Percentiles rank a stretch among this genome's conserved stretches.
Evolutionary conservation across 345 rosid genomes (phyloP).

Genomic region (Barbarea vulgaris): DNA sequence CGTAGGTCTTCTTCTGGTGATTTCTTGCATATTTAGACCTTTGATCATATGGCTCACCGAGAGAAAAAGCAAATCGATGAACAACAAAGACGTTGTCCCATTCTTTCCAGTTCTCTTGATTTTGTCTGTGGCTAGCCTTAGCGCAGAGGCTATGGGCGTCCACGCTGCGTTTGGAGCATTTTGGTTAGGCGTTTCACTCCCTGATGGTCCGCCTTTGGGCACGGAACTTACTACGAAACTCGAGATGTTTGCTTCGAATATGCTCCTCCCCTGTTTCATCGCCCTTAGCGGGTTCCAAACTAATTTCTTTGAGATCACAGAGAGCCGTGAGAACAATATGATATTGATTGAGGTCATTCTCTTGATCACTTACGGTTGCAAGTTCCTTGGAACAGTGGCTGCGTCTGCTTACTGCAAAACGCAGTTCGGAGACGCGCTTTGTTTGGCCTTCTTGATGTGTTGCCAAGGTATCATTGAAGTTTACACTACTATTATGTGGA

Average conservation of each 20-base stretch:
- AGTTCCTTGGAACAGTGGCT: constrained; percentile 41
- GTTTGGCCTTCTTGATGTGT: constrained; percentile 44
- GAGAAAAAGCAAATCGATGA: constrained; percentile 12
- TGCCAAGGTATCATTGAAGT: constrained; percentile 45
- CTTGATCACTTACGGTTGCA: constrained; percentile 34
- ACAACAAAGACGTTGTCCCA: constrained; percentile 31
- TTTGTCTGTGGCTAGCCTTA: constrained; percentile 9
- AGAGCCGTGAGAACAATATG: constrained; percentile 26
- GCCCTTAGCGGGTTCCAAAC: constrained; percentile 43
- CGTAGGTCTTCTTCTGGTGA: not conserved
- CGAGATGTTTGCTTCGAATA: constrained; percentile 35
- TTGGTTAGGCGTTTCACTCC: constrained; percentile 43
- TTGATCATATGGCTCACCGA: constrained; percentile 34
- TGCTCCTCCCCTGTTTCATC: constrained; percentile 41
- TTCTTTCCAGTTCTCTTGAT: constrained; percentile 34
- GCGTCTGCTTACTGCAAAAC: constrained; percentile 34
- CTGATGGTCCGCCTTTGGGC: constrained; percentile 45
- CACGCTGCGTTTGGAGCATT: constrained; percentile 45
- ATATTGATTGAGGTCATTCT: constrained; percentile 14
- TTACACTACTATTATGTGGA: constrained; percentile 33
- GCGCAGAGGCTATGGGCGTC: constrained; percentile 31
- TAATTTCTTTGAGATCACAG: constrained; percentile 32
- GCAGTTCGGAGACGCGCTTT: constrained; percentile 39
- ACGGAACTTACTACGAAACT: constrained; percentile 40
- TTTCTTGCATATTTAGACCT: constrained; percentile 22